Conservation (phyloP, 2,329 filamentous ascomycete species). For the Alternaria sp. region DNA sequence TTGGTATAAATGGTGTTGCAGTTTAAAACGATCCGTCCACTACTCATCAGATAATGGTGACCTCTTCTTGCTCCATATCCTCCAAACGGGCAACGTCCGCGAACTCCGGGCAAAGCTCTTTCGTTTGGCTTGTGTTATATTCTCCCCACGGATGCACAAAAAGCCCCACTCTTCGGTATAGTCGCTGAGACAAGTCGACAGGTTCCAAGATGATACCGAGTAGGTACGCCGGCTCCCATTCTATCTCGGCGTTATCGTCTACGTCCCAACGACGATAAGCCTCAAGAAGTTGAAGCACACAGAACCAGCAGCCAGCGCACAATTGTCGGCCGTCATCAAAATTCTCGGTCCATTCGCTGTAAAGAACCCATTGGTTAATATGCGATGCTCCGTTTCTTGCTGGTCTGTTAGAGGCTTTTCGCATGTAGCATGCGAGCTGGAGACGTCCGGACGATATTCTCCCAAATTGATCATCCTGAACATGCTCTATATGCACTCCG, state of each 20-base stretch:
- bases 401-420: fast-evolving
- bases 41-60: neutral
- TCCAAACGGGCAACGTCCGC: neutral
- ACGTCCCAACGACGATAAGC: too few relatives aligned
- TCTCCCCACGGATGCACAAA: neutral
- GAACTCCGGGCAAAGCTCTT: neutral
- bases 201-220: neutral
- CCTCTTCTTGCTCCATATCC: neutral
- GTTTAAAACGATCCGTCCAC: neutral
- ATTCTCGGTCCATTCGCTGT: neutral
- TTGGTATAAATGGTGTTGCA: neutral
- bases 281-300: neutral
- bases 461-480: neutral
- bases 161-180: neutral
- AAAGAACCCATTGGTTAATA: too few relatives aligned
- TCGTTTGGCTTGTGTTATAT: neutral
- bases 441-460: neutral
- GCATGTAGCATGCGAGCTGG: neutral
- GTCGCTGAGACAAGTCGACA: neutral
- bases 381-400: too few relatives aligned
- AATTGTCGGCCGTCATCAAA: fast-evolving
- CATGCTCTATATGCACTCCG: neutral
- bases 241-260: too few relatives aligned
- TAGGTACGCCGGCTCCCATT: neutral
- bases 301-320: neutral